Evolutionary conservation across 257 asterid genomes (phyloP), one percentile per base, ranked within the genome.

Genomic region (Pogostemon cablin): DNA sequence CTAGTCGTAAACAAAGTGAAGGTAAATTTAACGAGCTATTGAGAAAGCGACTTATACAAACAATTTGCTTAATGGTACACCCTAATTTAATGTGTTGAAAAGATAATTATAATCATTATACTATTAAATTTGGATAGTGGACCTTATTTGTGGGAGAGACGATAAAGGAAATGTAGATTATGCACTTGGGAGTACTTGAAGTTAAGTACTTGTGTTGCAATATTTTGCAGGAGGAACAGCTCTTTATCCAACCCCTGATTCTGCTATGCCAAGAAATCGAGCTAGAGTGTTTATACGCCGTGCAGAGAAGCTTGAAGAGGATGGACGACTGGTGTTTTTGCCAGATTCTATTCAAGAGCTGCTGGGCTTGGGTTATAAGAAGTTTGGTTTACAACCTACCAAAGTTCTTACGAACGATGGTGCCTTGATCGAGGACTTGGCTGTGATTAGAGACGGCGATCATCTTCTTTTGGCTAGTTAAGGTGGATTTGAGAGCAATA

Each of bases 401-500:
- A 84, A 56, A 73, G 80, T 92, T 58, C 63, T 79, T 12, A 81
- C 84, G 0, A 74, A 72, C 70, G 89, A 83, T 9, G 92, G 98
- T 64, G 88, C 85, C 47, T 64, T 74, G 64, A 64, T 90, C 20
- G 92, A 90, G 67, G 96, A 88, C 9, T 64, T 80, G 48, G 81
- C 8, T 34, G 84, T 84, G 3, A 72, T 90, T 40, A 84, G 98
- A 79, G 98, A 92, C 48, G 90, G 89, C 1, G 96, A 92, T 84
- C 87, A 81, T 76, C 86, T 92, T 47, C 8, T 84, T 63, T 81
- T 88, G 69, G 81, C 83, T 67, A 72, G 79, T 47, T 76, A 68
- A 10, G 65, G 17, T 48, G 48, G 77, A 70, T 7, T 32, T 56
- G 70, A 62, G 32, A 25, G 32, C 32, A 75, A 58, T 7, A 4